Evolutionary conservation across 805 yeast genomes (phyloP).

Genomic region (fission yeast (Schizosaccharomyces pombe)): DNA sequence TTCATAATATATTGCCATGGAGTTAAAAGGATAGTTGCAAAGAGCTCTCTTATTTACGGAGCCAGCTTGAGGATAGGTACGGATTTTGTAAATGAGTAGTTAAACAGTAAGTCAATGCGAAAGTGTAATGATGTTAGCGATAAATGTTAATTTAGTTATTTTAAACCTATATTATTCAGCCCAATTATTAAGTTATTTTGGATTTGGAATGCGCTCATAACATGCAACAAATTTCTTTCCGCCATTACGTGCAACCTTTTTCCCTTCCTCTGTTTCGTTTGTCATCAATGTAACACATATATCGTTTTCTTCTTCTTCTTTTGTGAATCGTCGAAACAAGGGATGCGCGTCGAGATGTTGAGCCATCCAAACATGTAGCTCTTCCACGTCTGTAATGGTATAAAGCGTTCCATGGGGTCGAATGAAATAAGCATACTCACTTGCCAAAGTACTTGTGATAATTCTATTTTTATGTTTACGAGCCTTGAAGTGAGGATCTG

Average conservation of each 20-base stretch:
- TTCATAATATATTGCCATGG: no score
- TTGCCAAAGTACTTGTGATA: constrained; percentile 58
- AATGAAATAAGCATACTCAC: constrained; percentile 81
- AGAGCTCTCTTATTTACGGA: no score
- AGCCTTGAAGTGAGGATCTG: constrained; percentile 97
- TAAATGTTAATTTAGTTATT: no score
- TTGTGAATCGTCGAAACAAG: constrained; percentile 52
- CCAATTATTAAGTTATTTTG: constrained; percentile 5
- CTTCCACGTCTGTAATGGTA: constrained; percentile 88
- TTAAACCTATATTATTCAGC: not conserved
- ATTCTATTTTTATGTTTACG: constrained; percentile 94
- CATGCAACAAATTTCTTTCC: constrained; percentile 82
- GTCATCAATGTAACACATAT: constrained; percentile 70
- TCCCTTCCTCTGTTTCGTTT: constrained; percentile 91
- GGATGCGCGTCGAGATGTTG: constrained; percentile 79
- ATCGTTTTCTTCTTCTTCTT: constrained; percentile 63
- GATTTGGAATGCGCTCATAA: constrained; percentile 9
- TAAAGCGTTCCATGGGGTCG: constrained; percentile 71
- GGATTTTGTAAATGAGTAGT: no score
- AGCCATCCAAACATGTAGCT: constrained; percentile 90
- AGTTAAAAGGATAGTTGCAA: no score
- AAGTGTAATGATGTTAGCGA: no score
- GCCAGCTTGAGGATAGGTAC: no score
- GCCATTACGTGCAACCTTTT: constrained; percentile 74
- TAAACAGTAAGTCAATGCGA: no score